A percentile compares a stretch with the other conserved stretches of the same genome.
Evolutionary conservation across 371 early-diverging fungal genomes (phyloP).

Genomic region (Funneliformis caledonium): DNA sequence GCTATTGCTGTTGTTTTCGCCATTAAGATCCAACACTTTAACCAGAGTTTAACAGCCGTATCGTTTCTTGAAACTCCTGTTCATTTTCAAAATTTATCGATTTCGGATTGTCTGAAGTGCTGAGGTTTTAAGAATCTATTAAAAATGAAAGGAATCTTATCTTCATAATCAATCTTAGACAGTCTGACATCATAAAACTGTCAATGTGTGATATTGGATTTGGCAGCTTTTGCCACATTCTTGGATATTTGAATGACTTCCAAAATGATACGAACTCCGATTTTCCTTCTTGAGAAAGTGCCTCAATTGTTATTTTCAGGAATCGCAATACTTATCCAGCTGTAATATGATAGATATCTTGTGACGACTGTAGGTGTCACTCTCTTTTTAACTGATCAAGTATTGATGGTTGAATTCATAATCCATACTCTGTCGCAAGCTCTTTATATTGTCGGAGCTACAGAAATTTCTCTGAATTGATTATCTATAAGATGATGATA

Average conservation of each 20-base stretch:
- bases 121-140: neutral
- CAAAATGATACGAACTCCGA: neutral
- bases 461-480: neutral
- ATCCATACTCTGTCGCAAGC: neutral
- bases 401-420: neutral
- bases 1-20: neutral
- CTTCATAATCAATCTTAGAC: neutral
- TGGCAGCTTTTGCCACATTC: neutral
- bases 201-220: neutral
- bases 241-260: slow-evolving; percentile 5
- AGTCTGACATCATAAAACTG: neutral
- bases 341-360: neutral
- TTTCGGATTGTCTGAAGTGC: neutral
- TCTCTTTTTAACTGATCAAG: neutral
- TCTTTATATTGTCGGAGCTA: neutral
- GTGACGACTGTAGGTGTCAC: neutral
- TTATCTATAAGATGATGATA: neutral
- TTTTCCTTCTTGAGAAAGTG: neutral
- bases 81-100: neutral
- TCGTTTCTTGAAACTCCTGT: neutral
- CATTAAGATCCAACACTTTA: neutral
- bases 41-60: neutral
- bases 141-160: neutral
- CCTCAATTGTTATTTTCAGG: neutral
- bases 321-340: neutral